phyloP scores from a whole-genome alignment of 176 grass and related monocot species.

The Saccharum officinarum region DNA sequence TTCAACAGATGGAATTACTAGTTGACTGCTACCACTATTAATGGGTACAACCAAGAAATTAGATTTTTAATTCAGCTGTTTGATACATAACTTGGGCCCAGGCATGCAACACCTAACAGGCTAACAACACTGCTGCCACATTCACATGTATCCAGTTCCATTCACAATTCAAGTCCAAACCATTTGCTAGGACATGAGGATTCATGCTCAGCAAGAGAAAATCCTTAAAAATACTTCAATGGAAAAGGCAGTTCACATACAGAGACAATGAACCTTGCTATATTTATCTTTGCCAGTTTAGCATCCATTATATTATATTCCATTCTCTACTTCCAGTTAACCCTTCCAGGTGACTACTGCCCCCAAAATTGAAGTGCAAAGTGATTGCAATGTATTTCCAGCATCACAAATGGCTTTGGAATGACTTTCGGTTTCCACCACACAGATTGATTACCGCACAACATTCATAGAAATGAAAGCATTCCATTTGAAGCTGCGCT shows the following conservation, averaged over 20 bases:
- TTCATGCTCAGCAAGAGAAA: neutral
- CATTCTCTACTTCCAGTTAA: neutral
- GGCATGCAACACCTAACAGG: neutral
- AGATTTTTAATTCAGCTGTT: neutral
- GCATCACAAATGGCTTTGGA: neutral
- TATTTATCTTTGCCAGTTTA: neutral
- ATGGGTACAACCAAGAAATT: neutral
- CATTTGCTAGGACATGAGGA: neutral
- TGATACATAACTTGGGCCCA: neutral
- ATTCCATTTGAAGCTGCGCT: neutral
- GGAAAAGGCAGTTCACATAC: neutral
- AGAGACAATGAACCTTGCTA: neutral
- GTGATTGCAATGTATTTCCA: neutral
- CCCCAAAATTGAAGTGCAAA: neutral
- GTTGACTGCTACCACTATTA: neutral
- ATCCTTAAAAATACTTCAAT: neutral
- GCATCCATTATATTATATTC: neutral
- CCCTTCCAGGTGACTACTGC: neutral
- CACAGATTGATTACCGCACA: neutral
- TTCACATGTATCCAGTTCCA: neutral
- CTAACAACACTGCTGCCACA: neutral
- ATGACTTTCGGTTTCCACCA: neutral
- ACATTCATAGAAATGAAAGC: neutral
- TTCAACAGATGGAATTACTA: neutral
- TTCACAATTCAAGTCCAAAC: neutral